These are phyloP conservation scores for Canna indica DNA, from an alignment of 176 grass and related monocot species.

Conservation along the genomic window DNA sequence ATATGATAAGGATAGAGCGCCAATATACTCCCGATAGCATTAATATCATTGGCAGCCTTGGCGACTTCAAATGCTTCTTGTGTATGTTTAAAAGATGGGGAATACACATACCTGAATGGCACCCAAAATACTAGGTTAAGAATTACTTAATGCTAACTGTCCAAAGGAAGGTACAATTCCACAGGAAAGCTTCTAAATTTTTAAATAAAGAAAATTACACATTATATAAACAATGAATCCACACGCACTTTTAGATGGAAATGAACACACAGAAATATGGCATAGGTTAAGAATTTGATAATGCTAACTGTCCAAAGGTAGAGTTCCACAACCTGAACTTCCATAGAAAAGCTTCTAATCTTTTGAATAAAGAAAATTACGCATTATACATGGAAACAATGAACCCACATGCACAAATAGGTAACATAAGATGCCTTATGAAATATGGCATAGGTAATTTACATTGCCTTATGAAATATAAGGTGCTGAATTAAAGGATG, in stretches of 20 bases:
- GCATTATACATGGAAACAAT: not conserved
- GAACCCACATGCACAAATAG: not conserved
- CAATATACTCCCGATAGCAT: constrained; percentile 68
- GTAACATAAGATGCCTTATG: not conserved
- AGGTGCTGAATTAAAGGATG: not conserved
- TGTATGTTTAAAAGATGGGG: constrained; percentile 45
- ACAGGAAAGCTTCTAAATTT: no score
- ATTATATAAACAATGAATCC: not conserved
- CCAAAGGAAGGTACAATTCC: no score
- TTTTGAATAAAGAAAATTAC: no score
- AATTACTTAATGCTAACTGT: not conserved
- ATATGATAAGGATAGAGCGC: constrained; percentile 68
- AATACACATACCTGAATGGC: constrained; percentile 52
- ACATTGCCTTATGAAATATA: not conserved
- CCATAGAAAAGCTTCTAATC: no score
- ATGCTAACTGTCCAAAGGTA: no score
- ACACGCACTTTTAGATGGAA: not conserved
- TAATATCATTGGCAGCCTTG: constrained; percentile 86
- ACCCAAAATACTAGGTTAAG: not conserved
- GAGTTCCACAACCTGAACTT: not conserved
- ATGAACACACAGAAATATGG: not conserved
- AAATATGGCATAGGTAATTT: no score
- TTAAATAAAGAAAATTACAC: no score
- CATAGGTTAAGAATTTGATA: not conserved
- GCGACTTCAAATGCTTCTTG: constrained; percentile 89